Percentiles rank a stretch among this genome's conserved stretches.
Evolutionary conservation across 768 basidiomycete genomes (phyloP).

Genomic region (Lepiota venenata): DNA sequence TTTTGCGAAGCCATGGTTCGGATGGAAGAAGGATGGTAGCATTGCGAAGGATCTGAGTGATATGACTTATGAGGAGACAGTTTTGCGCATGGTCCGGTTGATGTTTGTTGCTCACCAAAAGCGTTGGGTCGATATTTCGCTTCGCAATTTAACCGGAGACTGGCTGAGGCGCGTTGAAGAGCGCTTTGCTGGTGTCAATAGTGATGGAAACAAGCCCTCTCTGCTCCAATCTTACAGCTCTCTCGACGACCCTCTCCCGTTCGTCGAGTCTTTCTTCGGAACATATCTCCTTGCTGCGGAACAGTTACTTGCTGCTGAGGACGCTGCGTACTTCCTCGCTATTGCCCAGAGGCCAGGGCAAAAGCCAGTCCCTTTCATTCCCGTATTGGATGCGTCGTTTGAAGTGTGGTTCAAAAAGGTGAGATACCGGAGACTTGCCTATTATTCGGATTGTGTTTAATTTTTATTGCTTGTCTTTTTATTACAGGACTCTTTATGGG

Average conservation of each 20-base stretch:
- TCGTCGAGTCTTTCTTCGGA: slow-evolving; percentile 81
- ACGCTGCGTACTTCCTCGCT: slow-evolving; percentile 92
- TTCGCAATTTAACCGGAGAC: slow-evolving; percentile 93
- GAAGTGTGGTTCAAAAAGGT: slow-evolving; percentile 99
- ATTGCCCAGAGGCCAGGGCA: slow-evolving; percentile 96
- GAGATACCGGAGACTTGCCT: slow-evolving; percentile 19
- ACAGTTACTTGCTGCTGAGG: slow-evolving; percentile 90
- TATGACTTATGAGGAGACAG: slow-evolving; percentile 98
- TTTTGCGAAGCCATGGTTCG: slow-evolving; percentile 97
- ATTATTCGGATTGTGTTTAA: slow-evolving; percentile 11
- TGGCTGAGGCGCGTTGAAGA: slow-evolving; percentile 97
- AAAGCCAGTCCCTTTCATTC: slow-evolving; percentile 98
- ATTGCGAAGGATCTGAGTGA: slow-evolving; percentile 85
- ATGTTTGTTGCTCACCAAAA: slow-evolving; percentile 93
- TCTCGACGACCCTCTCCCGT: slow-evolving; percentile 77
- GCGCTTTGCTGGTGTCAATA: slow-evolving; percentile 89
- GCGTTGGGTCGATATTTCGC: slow-evolving; percentile 90
- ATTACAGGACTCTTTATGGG: slow-evolving; percentile 90
- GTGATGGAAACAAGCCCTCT: slow-evolving; percentile 72
- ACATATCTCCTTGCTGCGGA: slow-evolving; percentile 77
- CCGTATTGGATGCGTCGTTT: slow-evolving; percentile 88
- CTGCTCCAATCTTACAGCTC: slow-evolving; percentile 78
- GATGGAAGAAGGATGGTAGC: slow-evolving; percentile 88
- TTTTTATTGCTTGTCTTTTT: slow-evolving; percentile 11
- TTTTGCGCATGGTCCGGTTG: slow-evolving; percentile 84